Base-by-base conservation (phyloP, 306 rosid species). In the Amphicarpaea edgeworthii region DNA sequence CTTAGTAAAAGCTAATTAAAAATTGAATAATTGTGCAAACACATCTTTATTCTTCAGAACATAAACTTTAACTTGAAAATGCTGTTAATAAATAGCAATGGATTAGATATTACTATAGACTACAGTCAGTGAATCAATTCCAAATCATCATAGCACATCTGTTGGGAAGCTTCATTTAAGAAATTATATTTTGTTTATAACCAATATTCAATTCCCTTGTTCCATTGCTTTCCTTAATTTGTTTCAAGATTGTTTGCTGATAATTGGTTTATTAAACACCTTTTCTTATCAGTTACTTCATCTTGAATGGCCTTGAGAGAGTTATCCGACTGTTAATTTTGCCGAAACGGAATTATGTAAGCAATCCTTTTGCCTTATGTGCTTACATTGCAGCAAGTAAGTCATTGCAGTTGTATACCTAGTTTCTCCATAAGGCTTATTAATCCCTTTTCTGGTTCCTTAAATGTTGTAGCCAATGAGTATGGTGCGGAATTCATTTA, bases 291-390 rank as follows among this genome's bases (percentile, higher is more conserved):
- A 95, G 98, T 55, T 95, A 95, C 88, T 95, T 95, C 84, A 67
- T 95, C 63, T 57, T 86, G 89, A 95, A 92, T 82, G 98, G 98
- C 82, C 86, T 90, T 63, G 98, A 92, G 87, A 89, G 97, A 83
- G 96, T 89, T 83, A 85, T 90, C 81, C 93, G 97, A 15, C 92
- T 88, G 37, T 43, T 92, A 69, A 95, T 95, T 84, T 6, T 87
- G 75, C 98, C 93, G 17, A 95, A 95, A 89, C 78, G 96, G 74
- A 95, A 95, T 79, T 87, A 90, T 76, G 98, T 95, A 89, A 90
- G 97, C 51, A 83, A 26, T 42, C 82, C 17, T 70, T 26, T 38
- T 28, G 2, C 72, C 24, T 40, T 54, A n/a, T 37, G 24, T 38
- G 24, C 73, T 60, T 46, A 19, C 64, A 46, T 70, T 34, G 15